Base-by-base conservation (phyloP, 2,329 filamentous ascomycete species). In the Ophiocordyceps polyrhachis-furcata region DNA sequence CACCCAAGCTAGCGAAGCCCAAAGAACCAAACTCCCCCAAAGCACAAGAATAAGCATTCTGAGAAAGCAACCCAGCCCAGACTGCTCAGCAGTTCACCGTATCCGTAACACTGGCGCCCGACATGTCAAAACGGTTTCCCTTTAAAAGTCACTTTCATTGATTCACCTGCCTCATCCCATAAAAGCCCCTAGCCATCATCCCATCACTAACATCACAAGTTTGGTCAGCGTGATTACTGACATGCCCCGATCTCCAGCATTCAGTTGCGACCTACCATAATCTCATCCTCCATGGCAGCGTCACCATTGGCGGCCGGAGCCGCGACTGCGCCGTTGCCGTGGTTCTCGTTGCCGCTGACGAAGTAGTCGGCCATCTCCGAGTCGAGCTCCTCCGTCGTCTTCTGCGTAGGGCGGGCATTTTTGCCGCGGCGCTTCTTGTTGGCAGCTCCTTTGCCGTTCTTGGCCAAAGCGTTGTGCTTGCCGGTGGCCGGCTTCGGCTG, bases 331-430 rank as follows among this genome's bases (percentile, higher is more conserved):
- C 13, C 40, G 6, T 3, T n/a, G 44, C 65, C 61, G 38, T 66
- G 63, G 38, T 63, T 65, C 44, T 63, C 67, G 51, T 68, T 68
- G 44, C 61, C 67, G 48, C 64, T 61, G 38, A 71, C 77, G 60
- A 93, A 96, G 68, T 98, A 98, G 63, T 96, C 91, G 19, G 78
- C 80, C 91, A 98, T 98, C 63, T 98, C 91, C 5, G 85, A 87
- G 61, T 98, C 91, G 23, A 98, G 78, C 67, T 98, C 88, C 60
- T 94, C 89, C 1, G 82, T 79, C 0, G 87, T 93, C 83, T 96
- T 96, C 68, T 93, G 70, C 56, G 79, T 66, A 52, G 81, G 71
- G 55, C 81, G 76, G 51, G 72, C 68, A 56, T 68, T 81, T 53
- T 79, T 78, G 40, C 59, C 62, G 49, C 69, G 68, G 46, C 71